Evolutionary conservation across 768 basidiomycete genomes (phyloP).

Genomic region (Floccularia luteovirens): DNA sequence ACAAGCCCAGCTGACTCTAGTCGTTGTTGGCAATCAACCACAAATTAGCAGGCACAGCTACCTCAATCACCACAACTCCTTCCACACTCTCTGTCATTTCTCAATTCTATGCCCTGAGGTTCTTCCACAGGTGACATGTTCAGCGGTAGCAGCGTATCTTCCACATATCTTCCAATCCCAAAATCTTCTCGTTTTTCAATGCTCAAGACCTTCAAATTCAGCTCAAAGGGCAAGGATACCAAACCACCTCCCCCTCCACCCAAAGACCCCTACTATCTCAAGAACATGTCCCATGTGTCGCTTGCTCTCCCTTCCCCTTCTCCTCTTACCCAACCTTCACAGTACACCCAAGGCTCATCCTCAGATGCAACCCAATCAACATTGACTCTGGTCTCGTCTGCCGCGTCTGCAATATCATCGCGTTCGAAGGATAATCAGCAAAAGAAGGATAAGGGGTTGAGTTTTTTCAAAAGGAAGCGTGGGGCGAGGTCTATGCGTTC

Average conservation of each 20-base stretch:
- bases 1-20: no score
- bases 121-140: conserved; percentile 16
- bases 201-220: conserved; percentile 24
- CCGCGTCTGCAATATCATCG: conserved; percentile 18
- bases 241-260: conserved; percentile 55
- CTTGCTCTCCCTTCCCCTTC: conserved; percentile 30
- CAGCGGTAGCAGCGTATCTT: conserved; percentile 16
- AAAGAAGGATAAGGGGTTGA: conserved; percentile 27
- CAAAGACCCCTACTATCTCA: conserved; percentile 50
- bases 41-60: no score
- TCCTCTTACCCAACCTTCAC: conserved; percentile 30
- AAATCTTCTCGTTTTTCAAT: conserved; percentile 23
- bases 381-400: conserved; percentile 28
- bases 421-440: conserved; percentile 7
- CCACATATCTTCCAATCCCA: conserved; percentile 8
- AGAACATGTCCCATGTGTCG: conserved; percentile 37
- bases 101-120: neutral
- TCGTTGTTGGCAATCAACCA: no score
- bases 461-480: conserved; percentile 36
- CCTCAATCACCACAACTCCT: neutral
- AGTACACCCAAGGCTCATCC: conserved; percentile 23
- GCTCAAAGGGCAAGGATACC: conserved; percentile 15
- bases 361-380: conserved; percentile 24
- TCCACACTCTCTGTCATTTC: neutral
- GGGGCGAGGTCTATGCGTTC: conserved; percentile 18